Evolutionary conservation across 1,284 basidiomycete genomes (phyloP), one percentile per base, ranked within the genome.

Genomic region (Quambalaria eucalypti): DNA sequence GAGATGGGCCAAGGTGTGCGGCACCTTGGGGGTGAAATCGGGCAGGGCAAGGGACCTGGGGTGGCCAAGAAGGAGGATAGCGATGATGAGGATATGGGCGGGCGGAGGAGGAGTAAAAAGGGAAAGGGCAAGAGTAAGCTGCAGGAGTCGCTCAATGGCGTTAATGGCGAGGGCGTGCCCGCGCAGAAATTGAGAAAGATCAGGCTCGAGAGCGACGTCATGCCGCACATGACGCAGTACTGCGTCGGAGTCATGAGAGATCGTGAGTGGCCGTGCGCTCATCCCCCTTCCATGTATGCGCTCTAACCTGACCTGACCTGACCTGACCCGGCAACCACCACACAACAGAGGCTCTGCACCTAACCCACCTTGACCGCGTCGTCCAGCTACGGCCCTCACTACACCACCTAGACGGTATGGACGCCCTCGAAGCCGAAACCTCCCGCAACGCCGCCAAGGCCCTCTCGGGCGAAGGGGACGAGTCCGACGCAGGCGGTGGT

Each of bases 331-430:
- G n/a, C n/a, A n/a, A n/a, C n/a, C n/a, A n/a, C n/a, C n/a, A n/a
- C n/a, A n/a, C n/a, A 21, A 1, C 42, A 61, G 58, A 63, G 40
- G 71, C 70, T 6, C 59, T 74, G 10, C 73, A 74, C 40, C 62
- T 74, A 7, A 65, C 70, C 0, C 67, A 67, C 2, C 55, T 74
- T 23, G 57, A 68, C 31, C 63, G 66, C 12, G 60, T 69, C 23
- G 56, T 66, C 5, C 73, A 74, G 52, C 54, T 74, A 19, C 62
- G 73, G 6, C 73, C 73, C 4, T 73, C 71, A 50, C 66, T 74
- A 66, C 69, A 71, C 57, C 71, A 74, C 47, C 63, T 74, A 38
- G 73, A 74, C 46, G 65, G 62, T 12, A 48, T 71, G n/a, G 59
- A 64, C 47, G 65, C 68, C 46, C 60, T 66, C 19, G 59, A 64